Base-by-base conservation (phyloP, 78 protist species). In the Dictyostelium purpureum region DNA sequence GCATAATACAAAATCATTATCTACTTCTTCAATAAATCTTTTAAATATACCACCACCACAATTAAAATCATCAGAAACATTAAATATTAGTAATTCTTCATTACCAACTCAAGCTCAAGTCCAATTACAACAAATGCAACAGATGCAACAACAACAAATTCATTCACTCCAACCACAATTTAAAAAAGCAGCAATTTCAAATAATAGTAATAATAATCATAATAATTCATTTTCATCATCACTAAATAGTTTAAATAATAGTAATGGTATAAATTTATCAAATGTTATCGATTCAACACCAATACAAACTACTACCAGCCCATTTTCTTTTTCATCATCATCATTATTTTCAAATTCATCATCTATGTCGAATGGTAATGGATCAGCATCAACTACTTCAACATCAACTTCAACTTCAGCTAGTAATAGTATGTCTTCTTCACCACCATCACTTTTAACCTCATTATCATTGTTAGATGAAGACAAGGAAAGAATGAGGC, bases 381-480 rank as follows among this genome's bases (percentile, higher is more conserved):
- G 40, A 33, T 43, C 79, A 31, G 24, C 47, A 47, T 19, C 59
- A 71, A 45, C 59, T 11, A 71, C 59, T 0, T 35, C 59, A 1
- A 57, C 24, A 57, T 18, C 12, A 57, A 71, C 79, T 1, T 63
- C 71, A 2, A 63, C 71, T 9, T 63, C 71, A 16, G 31, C 71
- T 14, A 63, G 71, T 33, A 71, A 71, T 45, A 71, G 59, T 47
- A 71, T 71, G 59, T 75, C 67, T 16, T 63, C 71, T 4, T 51
- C 81, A 24, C 56, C 81, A 45, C 81, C 81, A 52, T 31, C 85
- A 6, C 18, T 57, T 12, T 52, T 35, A 37, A 57, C 71, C 4
- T 70, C 79, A 26, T 21, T 83, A 7, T 83, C 90, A 14, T 57
- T 70, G 37, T 54, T 83, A 52, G 90, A 83, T 56, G 90, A 83